Percentiles rank a stretch among this genome's conserved stretches.
These are phyloP conservation scores for Handroanthus guayacan DNA, from an alignment of 257 asterid species.

Conservation along the genomic window DNA sequence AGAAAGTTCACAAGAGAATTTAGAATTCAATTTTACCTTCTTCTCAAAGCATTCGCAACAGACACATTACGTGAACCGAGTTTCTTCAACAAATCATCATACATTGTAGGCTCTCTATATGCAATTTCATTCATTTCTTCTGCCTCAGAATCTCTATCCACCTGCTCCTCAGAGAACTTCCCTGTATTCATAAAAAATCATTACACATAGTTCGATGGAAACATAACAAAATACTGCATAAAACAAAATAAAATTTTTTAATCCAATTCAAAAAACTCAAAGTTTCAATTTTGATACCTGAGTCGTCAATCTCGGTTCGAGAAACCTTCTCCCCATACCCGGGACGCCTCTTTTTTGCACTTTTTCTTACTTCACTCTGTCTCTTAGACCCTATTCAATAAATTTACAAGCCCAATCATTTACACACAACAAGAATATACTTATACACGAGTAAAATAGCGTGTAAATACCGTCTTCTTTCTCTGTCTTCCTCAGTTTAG, in stretches of 20 bases:
- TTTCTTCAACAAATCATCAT: slow-evolving; percentile 66
- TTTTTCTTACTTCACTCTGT: slow-evolving; percentile 23
- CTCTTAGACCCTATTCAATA: slow-evolving; percentile 39
- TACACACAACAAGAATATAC: not conserved
- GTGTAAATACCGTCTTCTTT: slow-evolving; percentile 9
- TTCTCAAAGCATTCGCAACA: slow-evolving; percentile 55
- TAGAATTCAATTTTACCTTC: slow-evolving; percentile 45
- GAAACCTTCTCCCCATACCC: slow-evolving; percentile 14
- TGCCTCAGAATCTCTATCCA: slow-evolving; percentile 44
- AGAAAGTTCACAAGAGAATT: not conserved
- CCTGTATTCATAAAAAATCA: slow-evolving; percentile 36
- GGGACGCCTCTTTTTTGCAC: slow-evolving; percentile 19
- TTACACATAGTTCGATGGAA: not conserved
- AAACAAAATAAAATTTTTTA: not conserved
- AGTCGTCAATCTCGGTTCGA: slow-evolving; percentile 25
- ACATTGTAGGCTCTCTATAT: slow-evolving; percentile 48
- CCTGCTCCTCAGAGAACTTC: slow-evolving; percentile 42
- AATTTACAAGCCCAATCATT: not conserved
- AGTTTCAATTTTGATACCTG: slow-evolving; percentile 25
- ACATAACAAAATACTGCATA: not conserved
- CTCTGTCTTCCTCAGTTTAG: slow-evolving; percentile 19
- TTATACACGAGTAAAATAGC: not conserved
- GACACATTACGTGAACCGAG: slow-evolving; percentile 55
- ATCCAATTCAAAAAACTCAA: not conserved
- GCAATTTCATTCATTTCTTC: slow-evolving; percentile 43